phyloP scores from a whole-genome alignment of 176 grass and related monocot genomes.

The Raddia guianensis region DNA sequence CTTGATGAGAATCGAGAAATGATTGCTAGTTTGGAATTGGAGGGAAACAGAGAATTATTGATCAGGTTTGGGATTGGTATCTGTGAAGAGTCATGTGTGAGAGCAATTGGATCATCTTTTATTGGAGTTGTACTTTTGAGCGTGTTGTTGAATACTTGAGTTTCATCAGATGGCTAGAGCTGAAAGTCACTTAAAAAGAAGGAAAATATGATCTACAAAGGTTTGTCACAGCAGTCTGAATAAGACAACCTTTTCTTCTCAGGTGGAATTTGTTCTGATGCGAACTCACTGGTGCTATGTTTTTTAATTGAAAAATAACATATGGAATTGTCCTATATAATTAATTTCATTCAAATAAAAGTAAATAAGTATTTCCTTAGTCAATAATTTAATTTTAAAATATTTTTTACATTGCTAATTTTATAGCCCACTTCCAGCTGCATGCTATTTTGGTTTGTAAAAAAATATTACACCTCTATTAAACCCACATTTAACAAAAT shows the following conservation, averaged over 20 bases:
- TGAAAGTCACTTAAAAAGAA: neutral
- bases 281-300: neutral
- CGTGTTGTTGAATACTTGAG: neutral
- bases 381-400: neutral
- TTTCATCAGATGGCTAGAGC: neutral
- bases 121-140: neutral
- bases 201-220: neutral
- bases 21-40: neutral
- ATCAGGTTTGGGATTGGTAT: neutral
- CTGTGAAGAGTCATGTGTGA: too few species aligned
- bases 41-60: neutral
- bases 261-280: neutral
- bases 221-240: neutral
- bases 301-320: neutral
- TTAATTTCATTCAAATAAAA: neutral
- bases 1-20: conserved; percentile 27
- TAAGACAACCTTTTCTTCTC: neutral
- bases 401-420: neutral
- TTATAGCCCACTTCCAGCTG: neutral
- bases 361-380: neutral
- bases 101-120: neutral
- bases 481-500: neutral
- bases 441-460: neutral
- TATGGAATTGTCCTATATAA: neutral
- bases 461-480: neutral